Evolutionary conservation across 2,329 filamentous ascomycete genomes (phyloP), one percentile per base, ranked within the genome.

Genomic region (Fusarium nelsonii): DNA sequence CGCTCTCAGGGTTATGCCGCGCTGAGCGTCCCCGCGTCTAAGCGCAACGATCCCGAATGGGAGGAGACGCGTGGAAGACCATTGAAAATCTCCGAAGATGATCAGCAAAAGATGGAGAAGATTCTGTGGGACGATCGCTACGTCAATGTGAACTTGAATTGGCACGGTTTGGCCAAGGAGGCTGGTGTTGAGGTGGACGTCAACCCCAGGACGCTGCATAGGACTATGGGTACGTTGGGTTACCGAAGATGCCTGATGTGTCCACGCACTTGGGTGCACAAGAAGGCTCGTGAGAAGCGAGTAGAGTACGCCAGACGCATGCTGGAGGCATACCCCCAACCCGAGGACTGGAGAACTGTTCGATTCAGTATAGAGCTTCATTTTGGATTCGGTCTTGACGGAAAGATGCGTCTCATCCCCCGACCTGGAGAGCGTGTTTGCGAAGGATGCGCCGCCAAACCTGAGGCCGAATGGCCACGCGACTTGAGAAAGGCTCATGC

Each of bases 1-100:
- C 77, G 78, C 1, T 79, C 78, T 4, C 78, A 80, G 58, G 79
- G 79, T 36, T 80, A 80, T 55, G 76, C 77, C 33, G 78, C 79
- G 3, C 67, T 80, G n/a, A 79, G 67, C 63, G 67, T 74, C 20
- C 74, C 77, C 11, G 70, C 76, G 9, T 75, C 76, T 36, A 75
- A 76, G 68, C 74, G 78, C 36, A 77, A 78, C 50, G 78, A 80
- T 51, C 79, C 78, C 4, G 78, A 78, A 63, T 80, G 79, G 78
- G 78, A 79, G 54, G 79, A 80, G 65, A 79, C 78, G 52, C 76
- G 78, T 14, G 78, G 79, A 6, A 73, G 79, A 39, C 78, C 78
- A 4, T 71, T 65, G 52, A 80, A 80, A 58, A 73, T 80, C 45
- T 74, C 74, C 1, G 77, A 78, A 10, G 74, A 73, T 6, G 78